phyloP scores from a whole-genome alignment of 805 yeast genomes.

The Candida insectalens region DNA sequence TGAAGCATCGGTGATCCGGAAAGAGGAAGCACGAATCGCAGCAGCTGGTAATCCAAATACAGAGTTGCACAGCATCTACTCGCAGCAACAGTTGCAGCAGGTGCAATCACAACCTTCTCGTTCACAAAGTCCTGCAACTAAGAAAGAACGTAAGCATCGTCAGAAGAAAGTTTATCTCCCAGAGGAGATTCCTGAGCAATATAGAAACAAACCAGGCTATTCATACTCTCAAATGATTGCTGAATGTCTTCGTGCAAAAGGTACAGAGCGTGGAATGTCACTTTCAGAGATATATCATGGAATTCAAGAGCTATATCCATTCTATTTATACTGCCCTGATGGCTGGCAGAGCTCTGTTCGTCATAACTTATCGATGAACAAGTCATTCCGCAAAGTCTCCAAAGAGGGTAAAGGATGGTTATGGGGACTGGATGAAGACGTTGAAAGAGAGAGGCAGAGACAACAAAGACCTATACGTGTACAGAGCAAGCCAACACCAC shows the following conservation, averaged over 20 bases:
- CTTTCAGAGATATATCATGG: slow-evolving; percentile 79
- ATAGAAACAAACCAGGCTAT: slow-evolving; percentile 71
- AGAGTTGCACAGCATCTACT: too few relatives aligned
- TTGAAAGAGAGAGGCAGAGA: slow-evolving; percentile 66
- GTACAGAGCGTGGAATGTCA: slow-evolving; percentile 66
- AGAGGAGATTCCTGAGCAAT: slow-evolving; percentile 86
- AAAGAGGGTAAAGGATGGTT: slow-evolving; percentile 92
- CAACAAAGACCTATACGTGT: slow-evolving; percentile 43
- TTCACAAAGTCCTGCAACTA: not conserved
- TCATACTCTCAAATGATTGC: slow-evolving; percentile 78
- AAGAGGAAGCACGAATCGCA: slow-evolving; percentile 18
- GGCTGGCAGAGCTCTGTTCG: slow-evolving; percentile 97
- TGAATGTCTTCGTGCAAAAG: slow-evolving; percentile 60
- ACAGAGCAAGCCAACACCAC: slow-evolving; percentile 30
- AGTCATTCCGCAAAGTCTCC: slow-evolving; percentile 71
- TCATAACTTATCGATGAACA: slow-evolving; percentile 80
- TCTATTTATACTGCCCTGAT: slow-evolving; percentile 86
- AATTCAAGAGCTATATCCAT: slow-evolving; percentile 82
- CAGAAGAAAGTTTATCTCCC: slow-evolving; percentile 59
- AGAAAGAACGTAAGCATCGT: slow-evolving; percentile 31
- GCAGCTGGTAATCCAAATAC: slow-evolving; percentile 10
- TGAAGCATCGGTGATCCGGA: slow-evolving; percentile 19
- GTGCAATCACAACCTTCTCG: not conserved
- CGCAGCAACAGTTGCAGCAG: not conserved
- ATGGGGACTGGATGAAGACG: slow-evolving; percentile 86